These are phyloP conservation scores for Aspergillus sp. DNA, from an alignment of 2,329 filamentous ascomycete species.

Conservation along the genomic window DNA sequence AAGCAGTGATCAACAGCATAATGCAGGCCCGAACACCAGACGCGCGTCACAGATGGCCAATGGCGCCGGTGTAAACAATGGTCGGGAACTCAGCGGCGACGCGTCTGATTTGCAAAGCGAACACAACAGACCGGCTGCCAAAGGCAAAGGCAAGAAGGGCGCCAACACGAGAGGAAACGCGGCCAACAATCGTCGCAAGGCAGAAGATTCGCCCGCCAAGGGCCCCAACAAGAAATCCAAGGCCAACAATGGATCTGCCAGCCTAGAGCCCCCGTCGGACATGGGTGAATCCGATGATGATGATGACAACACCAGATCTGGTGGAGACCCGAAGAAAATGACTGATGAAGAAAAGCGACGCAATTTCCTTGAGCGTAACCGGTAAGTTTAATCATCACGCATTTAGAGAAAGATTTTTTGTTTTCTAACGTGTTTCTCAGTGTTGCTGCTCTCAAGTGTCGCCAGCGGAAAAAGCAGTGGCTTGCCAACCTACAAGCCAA, in stretches of 20 bases:
- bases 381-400: conserved; percentile 49
- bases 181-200: conserved; percentile 67
- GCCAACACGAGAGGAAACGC: conserved; percentile 41
- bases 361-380: conserved; percentile 93
- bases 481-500: conserved; percentile 88
- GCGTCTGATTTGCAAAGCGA: conserved; percentile 65
- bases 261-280: conserved; percentile 33
- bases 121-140: conserved; percentile 55
- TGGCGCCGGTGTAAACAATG: conserved; percentile 45
- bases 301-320: conserved; percentile 45
- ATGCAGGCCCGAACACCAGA: conserved; percentile 33
- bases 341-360: conserved; percentile 97
- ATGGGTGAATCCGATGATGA: conserved; percentile 48
- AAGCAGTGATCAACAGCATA: conserved; percentile 42
- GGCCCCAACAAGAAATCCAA: conserved; percentile 67
- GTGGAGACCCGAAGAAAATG: conserved; percentile 65
- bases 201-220: conserved; percentile 61
- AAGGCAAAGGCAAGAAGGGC: conserved; percentile 62
- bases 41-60: conserved; percentile 36
- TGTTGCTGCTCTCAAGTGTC: conserved; percentile 91
- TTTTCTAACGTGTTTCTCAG: conserved; percentile 42
- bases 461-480: conserved; percentile 99
- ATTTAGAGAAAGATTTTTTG: neutral
- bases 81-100: conserved; percentile 61
- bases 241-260: conserved; percentile 40